Conservation (phyloP, 2,329 filamentous ascomycete species). For the Alternaria viburni region DNA sequence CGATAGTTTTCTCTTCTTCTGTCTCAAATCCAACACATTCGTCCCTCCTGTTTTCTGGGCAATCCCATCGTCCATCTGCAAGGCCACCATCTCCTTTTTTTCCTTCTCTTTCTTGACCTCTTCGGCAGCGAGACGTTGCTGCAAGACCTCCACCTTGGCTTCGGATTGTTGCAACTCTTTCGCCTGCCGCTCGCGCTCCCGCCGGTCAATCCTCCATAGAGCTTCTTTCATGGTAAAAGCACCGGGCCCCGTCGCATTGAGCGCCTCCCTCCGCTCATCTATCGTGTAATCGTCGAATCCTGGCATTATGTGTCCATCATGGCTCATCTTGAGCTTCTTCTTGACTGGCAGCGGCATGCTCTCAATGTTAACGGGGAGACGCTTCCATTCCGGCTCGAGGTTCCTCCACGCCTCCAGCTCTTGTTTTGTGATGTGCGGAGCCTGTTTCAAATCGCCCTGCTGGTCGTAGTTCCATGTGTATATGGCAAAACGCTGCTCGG, state of each 20-base stretch:
- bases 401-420: neutral
- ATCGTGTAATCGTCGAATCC: neutral
- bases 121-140: neutral
- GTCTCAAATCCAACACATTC: neutral
- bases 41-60: neutral
- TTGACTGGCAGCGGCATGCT: neutral
- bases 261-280: neutral
- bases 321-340: neutral
- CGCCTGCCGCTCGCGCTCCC: neutral
- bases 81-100: neutral
- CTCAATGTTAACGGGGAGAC: rapidly evolving
- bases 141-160: neutral
- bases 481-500: neutral
- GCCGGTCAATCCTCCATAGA: neutral
- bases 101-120: neutral
- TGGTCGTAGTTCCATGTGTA: neutral
- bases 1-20: neutral
- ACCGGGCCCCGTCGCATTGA: neutral
- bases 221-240: neutral
- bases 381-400: neutral
- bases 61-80: neutral
- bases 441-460: neutral
- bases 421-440: neutral
- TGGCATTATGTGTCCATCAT: neutral
- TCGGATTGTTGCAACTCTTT: neutral